A percentile compares a stretch with the other conserved stretches of the same genome.
Conservation (phyloP, 192 early-diverging fungal genomes). For the Umbelopsis vinacea region DNA sequence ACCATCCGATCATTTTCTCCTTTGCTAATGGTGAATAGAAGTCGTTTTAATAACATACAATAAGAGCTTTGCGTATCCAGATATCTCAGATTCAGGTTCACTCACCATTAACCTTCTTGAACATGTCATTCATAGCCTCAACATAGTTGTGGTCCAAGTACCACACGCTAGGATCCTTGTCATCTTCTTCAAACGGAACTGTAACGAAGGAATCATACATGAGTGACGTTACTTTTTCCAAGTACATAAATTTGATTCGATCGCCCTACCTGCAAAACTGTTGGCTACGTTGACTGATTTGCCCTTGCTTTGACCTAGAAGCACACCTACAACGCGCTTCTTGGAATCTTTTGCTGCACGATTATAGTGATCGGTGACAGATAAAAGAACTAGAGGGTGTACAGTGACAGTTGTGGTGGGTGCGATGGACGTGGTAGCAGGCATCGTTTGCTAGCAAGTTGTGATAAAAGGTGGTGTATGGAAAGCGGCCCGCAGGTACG, state of each 20-base stretch:
- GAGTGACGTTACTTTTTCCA: not conserved
- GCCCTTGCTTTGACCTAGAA: constrained; percentile 89
- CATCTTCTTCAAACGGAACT: constrained; percentile 99
- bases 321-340: constrained; percentile 96
- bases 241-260: no score
- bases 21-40: constrained; percentile 62
- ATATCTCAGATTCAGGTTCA: not conserved
- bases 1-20: constrained; percentile 98
- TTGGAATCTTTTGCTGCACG: constrained; percentile 93
- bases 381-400: constrained; percentile 97
- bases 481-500: not conserved
- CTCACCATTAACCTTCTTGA: constrained; percentile 98
- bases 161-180: constrained; percentile 97
- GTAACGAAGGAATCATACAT: constrained; percentile 17
- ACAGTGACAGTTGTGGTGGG: constrained; percentile 74
- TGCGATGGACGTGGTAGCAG: constrained; percentile 49
- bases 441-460: constrained; percentile 28
- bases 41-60: not conserved
- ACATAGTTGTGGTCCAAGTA: constrained; percentile 99
- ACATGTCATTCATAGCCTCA: constrained; percentile 99
- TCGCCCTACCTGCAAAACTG: constrained; percentile 88
- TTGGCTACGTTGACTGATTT: constrained; percentile 95
- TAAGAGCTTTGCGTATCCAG: constrained; percentile 3
- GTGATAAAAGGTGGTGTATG: not conserved
- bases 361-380: constrained; percentile 99